These are phyloP conservation scores for Melastoma malabathricum DNA, from an alignment of 345 rosid genomes.

Conservation along the genomic window DNA sequence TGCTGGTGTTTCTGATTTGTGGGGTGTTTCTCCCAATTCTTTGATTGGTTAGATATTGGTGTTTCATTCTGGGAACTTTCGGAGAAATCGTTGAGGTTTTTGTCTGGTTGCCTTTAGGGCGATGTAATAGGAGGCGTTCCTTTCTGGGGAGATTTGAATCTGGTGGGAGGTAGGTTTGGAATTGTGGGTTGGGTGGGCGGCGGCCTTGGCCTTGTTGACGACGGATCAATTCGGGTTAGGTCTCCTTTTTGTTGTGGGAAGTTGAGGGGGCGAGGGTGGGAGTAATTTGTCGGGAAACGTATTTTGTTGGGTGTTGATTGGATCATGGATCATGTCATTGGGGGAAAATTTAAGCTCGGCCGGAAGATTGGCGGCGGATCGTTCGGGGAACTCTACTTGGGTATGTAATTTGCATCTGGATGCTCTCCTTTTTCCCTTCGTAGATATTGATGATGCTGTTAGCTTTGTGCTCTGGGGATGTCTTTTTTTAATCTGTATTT, in stretches of 20 bases:
- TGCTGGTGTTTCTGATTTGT: too few relatives aligned
- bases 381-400: conserved; percentile 79
- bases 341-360: conserved; percentile 88
- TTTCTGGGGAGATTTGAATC: too few relatives aligned
- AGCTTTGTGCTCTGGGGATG: neutral
- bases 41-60: too few relatives aligned
- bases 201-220: too few relatives aligned
- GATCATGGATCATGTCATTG: conserved; percentile 54
- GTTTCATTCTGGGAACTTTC: too few relatives aligned
- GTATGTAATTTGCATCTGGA: conserved; percentile 17
- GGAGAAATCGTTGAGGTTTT: too few relatives aligned
- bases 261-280: conserved; percentile 11
- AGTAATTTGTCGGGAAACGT: conserved; percentile 6
- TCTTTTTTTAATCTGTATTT: neutral
- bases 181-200: too few relatives aligned
- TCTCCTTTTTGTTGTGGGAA: conserved; percentile 1
- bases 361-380: conserved; percentile 97
- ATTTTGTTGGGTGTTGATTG: conserved; percentile 7
- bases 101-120: too few relatives aligned
- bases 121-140: too few relatives aligned
- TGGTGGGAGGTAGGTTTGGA: too few relatives aligned
- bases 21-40: too few relatives aligned
- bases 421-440: neutral
- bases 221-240: neutral
- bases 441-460: neutral